Evolutionary conservation across 2,329 filamentous ascomycete genomes (phyloP).

Genomic region (Xylaria arbuscula): DNA sequence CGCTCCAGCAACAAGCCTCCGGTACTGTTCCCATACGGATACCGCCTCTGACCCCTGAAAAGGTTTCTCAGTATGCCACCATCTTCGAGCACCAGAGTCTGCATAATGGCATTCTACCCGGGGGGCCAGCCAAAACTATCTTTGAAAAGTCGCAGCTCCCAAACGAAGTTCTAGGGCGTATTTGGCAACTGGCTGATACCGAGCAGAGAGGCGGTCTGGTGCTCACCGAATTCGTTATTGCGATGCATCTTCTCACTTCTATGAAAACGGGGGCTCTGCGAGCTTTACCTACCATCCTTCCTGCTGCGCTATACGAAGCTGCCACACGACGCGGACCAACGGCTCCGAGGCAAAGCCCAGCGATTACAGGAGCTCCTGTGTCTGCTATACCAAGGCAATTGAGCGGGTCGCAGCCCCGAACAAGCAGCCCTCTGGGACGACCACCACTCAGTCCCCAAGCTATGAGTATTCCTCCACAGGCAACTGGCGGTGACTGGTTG

Average conservation of each 20-base stretch:
- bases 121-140: conserved; percentile 89
- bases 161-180: conserved; percentile 90
- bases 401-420: conserved; percentile 75
- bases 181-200: conserved; percentile 95
- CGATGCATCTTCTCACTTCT: conserved; percentile 95
- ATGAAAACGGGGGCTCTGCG: conserved; percentile 87
- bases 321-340: conserved; percentile 74
- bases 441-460: conserved; percentile 59
- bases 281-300: conserved; percentile 81
- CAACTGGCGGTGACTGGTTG: conserved; percentile 76
- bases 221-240: conserved; percentile 93
- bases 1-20: conserved; percentile 67
- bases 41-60: conserved; percentile 86
- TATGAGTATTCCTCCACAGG: conserved; percentile 49
- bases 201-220: conserved; percentile 90
- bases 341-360: conserved; percentile 61
- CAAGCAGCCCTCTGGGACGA: conserved; percentile 68
- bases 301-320: conserved; percentile 88
- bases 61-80: conserved; percentile 87
- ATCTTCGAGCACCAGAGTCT: conserved; percentile 91
- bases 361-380: conserved; percentile 65
- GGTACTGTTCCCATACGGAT: conserved; percentile 81
- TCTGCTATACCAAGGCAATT: conserved; percentile 84
- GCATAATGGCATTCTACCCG: conserved; percentile 79
- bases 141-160: conserved; percentile 93